Conservation (phyloP, 202 grass and related monocot genomes). For the Zoysia matrella region DNA sequence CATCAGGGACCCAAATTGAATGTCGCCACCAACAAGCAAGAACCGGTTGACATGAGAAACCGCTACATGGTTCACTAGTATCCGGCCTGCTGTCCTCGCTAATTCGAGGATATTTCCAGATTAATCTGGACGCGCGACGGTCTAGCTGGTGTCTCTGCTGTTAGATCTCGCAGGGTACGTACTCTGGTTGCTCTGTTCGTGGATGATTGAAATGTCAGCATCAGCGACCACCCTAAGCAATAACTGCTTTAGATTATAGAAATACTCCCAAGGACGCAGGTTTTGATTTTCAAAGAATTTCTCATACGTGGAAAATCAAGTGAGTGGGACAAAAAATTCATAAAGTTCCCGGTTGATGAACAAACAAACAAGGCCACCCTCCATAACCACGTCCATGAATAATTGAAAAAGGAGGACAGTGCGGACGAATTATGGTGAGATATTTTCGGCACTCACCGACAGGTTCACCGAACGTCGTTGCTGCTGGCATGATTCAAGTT, state of each 20-base stretch:
- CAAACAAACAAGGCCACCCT: neutral
- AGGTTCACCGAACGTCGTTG: neutral
- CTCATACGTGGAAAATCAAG: neutral
- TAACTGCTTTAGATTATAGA: neutral
- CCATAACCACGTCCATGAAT: neutral
- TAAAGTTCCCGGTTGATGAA: neutral
- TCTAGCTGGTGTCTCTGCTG: constrained; percentile 11
- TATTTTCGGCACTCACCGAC: neutral
- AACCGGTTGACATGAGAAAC: constrained; percentile 34
- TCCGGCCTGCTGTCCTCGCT: neutral
- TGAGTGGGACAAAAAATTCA: neutral
- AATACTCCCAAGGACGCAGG: neutral
- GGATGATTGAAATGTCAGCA: neutral
- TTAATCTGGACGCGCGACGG: constrained; percentile 8
- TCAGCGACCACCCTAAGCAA: neutral
- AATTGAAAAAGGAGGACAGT: neutral
- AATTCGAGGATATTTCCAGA: constrained; percentile 1
- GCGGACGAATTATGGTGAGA: neutral
- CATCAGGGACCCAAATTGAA: constrained; percentile 43
- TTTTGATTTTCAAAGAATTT: neutral
- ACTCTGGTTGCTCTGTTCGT: neutral
- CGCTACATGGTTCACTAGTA: neutral
- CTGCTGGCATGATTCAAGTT: neutral
- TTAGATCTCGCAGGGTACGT: neutral
- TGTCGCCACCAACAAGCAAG: constrained; percentile 47